A percentile compares a stretch with the other conserved stretches of the same genome.
These are phyloP conservation scores for Ophiocordyceps camponoti-leonardi DNA, from an alignment of 2,329 filamentous ascomycete genomes.

Conservation along the genomic window DNA sequence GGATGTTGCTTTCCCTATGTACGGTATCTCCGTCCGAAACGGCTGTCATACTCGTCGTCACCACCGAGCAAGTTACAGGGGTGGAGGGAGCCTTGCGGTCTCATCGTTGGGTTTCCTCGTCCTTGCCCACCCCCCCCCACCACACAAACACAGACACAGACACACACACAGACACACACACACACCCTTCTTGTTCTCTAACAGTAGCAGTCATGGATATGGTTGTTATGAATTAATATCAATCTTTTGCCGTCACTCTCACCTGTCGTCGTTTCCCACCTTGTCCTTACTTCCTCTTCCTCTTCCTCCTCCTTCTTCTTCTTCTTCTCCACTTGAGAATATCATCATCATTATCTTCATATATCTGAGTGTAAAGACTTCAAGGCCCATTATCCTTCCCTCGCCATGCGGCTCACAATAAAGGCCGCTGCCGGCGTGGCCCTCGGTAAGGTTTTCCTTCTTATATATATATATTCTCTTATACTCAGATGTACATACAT, in stretches of 20 bases:
- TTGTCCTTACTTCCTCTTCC: background rate
- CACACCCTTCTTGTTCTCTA: no score
- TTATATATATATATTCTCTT: background rate
- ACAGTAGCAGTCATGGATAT: no score
- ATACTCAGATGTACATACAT: background rate
- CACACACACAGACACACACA: no score
- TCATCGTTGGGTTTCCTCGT: no score
- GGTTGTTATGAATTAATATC: no score
- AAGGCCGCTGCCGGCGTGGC: slow-evolving; percentile 2
- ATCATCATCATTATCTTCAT: background rate
- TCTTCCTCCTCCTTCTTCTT: background rate
- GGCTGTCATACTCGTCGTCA: no score
- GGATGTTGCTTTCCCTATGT: background rate
- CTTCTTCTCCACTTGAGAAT: background rate
- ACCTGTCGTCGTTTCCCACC: background rate
- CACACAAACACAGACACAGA: no score
- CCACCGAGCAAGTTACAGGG: no score
- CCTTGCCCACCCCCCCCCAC: no score
- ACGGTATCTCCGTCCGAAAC: no score
- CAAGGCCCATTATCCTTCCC: background rate
- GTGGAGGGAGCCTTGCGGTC: no score
- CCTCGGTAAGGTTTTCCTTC: slow-evolving; percentile 5
- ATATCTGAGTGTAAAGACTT: background rate
- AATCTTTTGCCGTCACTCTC: no score
- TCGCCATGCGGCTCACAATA: background rate